Conservation (phyloP, 192 early-diverging fungal genomes). For the Allomyces arbusculus region DNA sequence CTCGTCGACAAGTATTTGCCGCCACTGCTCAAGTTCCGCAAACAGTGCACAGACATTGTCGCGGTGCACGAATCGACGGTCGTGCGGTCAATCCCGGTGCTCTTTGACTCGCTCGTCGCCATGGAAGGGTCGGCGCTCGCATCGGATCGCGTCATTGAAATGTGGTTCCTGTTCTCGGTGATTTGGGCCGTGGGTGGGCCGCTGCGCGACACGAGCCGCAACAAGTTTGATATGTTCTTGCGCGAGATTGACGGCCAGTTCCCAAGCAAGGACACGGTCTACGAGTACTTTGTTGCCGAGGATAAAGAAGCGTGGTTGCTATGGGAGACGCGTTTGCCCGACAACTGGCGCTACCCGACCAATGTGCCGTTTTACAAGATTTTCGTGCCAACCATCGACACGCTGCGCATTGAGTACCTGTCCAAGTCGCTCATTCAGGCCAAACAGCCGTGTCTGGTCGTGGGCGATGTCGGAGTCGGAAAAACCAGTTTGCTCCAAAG, state of each 20-base stretch:
- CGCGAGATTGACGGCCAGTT: slow-evolving; percentile 44
- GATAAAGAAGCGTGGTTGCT: slow-evolving; percentile 65
- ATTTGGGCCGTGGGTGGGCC: slow-evolving; percentile 74
- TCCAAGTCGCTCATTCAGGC: slow-evolving; percentile 87
- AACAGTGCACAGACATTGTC: slow-evolving; percentile 68
- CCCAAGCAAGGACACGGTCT: slow-evolving; percentile 27
- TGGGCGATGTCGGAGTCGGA: slow-evolving; percentile 95
- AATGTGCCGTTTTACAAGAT: slow-evolving; percentile 52
- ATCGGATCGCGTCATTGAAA: slow-evolving; percentile 47
- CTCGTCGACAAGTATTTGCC: slow-evolving; percentile 42
- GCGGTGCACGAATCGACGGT: slow-evolving; percentile 43
- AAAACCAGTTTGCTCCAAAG: slow-evolving; percentile 88
- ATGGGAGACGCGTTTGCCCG: slow-evolving; percentile 75
- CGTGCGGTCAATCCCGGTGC: slow-evolving; percentile 64
- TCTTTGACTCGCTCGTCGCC: slow-evolving; percentile 10
- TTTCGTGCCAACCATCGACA: slow-evolving; percentile 97
- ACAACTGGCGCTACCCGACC: slow-evolving; percentile 63
- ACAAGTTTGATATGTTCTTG: slow-evolving; percentile 46
- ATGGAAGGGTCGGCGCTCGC: slow-evolving; percentile 88
- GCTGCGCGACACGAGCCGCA: slow-evolving; percentile 70
- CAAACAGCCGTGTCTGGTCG: slow-evolving; percentile 81
- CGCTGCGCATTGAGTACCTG: slow-evolving; percentile 87
- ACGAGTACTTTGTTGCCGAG: slow-evolving; percentile 78
- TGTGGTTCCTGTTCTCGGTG: slow-evolving; percentile 59
- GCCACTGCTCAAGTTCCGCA: slow-evolving; percentile 55